Evolutionary conservation across 345 rosid species (phyloP).

Genomic region (Camelina sativa): DNA sequence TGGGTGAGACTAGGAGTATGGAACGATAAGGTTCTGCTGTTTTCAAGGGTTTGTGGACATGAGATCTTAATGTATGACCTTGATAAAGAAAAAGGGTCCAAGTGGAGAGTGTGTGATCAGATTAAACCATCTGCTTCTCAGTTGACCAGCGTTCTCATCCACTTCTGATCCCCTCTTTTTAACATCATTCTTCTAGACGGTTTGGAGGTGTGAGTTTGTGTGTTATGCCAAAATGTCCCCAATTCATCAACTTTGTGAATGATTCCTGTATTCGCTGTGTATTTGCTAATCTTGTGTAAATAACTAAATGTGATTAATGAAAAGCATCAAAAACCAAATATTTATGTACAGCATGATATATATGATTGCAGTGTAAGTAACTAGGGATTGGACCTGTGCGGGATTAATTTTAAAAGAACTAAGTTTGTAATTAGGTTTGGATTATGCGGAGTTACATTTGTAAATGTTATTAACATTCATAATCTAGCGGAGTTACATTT

Average conservation of each 20-base stretch:
- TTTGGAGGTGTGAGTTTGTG: conserved; percentile 10
- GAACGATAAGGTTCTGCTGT: conserved; percentile 69
- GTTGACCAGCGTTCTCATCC: conserved; percentile 45
- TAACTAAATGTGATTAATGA: too few relatives aligned
- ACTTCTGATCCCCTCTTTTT: conserved; percentile 19
- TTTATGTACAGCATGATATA: too few relatives aligned
- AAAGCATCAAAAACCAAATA: too few relatives aligned
- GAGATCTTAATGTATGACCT: conserved; percentile 71
- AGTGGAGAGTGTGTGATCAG: conserved; percentile 68
- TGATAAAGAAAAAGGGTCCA: conserved; percentile 62
- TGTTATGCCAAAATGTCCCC: conserved; percentile 6
- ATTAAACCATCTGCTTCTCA: conserved; percentile 76
- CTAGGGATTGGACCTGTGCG: too few relatives aligned
- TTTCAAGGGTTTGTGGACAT: conserved; percentile 59
- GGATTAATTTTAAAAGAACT: too few relatives aligned
- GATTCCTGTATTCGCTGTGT: conserved; percentile 3
- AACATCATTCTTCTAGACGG: conserved; percentile 22
- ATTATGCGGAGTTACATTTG: too few relatives aligned
- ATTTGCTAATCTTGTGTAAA: neutral
- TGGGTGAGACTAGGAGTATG: conserved; percentile 65
- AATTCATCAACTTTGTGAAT: neutral
- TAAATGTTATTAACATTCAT: too few relatives aligned
- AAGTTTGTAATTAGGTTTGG: too few relatives aligned
- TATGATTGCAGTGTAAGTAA: too few relatives aligned
- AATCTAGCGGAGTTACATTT: too few relatives aligned